A percentile compares a stretch with the other conserved stretches of the same genome.
These are phyloP conservation scores for Aspergillus luchuensis DNA, from an alignment of 2,329 filamentous ascomycete species.

Conservation along the genomic window DNA sequence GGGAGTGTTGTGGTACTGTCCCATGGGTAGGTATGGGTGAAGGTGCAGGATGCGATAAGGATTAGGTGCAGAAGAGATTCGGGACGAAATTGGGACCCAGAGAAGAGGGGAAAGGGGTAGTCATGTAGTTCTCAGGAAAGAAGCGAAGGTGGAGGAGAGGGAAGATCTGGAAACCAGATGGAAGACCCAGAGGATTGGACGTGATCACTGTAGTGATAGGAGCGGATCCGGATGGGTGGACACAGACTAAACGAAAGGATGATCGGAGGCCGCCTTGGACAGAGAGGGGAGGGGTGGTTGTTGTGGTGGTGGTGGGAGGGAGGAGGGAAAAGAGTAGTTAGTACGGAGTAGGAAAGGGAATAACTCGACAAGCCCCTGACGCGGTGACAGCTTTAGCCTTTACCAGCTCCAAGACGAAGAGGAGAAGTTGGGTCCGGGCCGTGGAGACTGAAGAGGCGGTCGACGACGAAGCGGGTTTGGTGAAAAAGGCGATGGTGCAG, in stretches of 20 bases:
- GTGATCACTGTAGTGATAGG: slow-evolving; percentile 38
- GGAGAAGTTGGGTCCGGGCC: slow-evolving; percentile 24
- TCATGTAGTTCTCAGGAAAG: slow-evolving; percentile 30
- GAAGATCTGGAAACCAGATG: slow-evolving; percentile 32
- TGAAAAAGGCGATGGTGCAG: slow-evolving; percentile 22
- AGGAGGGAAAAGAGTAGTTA: slow-evolving; percentile 3
- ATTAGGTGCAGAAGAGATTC: slow-evolving; percentile 14
- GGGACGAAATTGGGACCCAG: slow-evolving; percentile 20
- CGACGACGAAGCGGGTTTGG: slow-evolving; percentile 24
- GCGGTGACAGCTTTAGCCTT: slow-evolving; percentile 40
- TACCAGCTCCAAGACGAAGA: slow-evolving; percentile 27
- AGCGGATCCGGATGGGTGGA: slow-evolving; percentile 41
- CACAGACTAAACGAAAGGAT: slow-evolving; percentile 31
- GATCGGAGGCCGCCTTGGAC: slow-evolving; percentile 21
- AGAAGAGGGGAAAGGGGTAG: slow-evolving; percentile 28
- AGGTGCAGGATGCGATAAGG: slow-evolving; percentile 25
- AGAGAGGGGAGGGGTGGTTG: too few species aligned
- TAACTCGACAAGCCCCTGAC: slow-evolving; percentile 33
- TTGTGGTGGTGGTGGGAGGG: neutral
- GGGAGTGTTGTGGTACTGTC: slow-evolving; percentile 20
- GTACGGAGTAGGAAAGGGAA: neutral
- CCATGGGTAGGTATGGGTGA: slow-evolving; percentile 29
- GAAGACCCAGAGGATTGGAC: slow-evolving; percentile 33
- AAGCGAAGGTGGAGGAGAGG: slow-evolving; percentile 30
- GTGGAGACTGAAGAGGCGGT: slow-evolving; percentile 34